Base-by-base conservation (phyloP, 2,329 filamentous ascomycete genomes). In the Berkeleyomyces rouxiae region DNA sequence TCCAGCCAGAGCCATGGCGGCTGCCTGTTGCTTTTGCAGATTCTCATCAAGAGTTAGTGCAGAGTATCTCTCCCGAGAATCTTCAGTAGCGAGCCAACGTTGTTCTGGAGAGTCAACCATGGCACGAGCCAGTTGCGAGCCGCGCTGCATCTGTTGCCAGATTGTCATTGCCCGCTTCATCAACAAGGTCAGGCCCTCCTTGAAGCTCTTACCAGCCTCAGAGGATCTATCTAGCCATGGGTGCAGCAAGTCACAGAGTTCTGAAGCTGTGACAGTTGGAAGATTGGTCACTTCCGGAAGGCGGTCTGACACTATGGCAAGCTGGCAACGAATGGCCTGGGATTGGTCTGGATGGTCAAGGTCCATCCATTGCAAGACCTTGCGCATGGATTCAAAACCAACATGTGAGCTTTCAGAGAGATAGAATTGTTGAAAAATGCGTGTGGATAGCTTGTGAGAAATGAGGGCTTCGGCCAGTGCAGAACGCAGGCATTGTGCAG, bases 141-240 rank as follows among this genome's bases (percentile, higher is more conserved):
- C 63, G n/a, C 57, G 57, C 43, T 64, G 63, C 63, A 64, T 64
- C 57, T 64, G 63, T 57, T 64, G 63, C 63, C 63, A 64, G 37
- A 64, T 64, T 11, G 63, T 57, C 57, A 62, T 62, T 33, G 63
- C 63, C 3, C 63, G 63, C 46, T 62, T 55, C 63, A 64, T 64
- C 1, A 64, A 37, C 55, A 55, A 58, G 2, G 49, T 60, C 43
- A 64, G 60, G 5, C 63, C 63, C 31, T 64, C 60, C 33, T 64
- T 61, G 36, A 64, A 64, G 39, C 44, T 53, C 47, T 62, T 62
- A 16, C 63, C 47, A 33, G 58, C 31, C 1, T 64, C 60, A 7
- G 51, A 55, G 36, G 55, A 44, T 3, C 37, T 16, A 7, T 64
- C 49, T 9, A 64, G 47, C 63, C 63, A 64, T 4, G 63, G 63